phyloP scores from a whole-genome alignment of 176 grass and related monocot species.

The Juncus effusus region DNA sequence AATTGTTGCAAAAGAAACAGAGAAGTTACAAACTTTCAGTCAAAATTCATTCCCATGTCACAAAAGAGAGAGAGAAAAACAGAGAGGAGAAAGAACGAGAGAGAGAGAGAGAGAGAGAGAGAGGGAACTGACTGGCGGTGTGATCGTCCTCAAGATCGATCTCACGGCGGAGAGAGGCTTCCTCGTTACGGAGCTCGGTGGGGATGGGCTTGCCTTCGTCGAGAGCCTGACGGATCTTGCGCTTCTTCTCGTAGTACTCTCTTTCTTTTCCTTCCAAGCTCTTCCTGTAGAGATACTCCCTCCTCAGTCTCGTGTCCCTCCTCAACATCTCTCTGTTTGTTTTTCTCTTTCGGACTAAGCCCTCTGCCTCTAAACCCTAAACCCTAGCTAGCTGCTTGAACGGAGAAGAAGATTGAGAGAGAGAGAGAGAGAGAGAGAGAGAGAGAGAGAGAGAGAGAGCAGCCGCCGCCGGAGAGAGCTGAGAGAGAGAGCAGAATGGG shows the following conservation, averaged over 20 bases:
- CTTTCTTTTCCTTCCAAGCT: constrained; percentile 70
- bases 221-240: constrained; percentile 63
- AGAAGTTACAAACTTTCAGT: no score
- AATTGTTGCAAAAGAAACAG: neutral
- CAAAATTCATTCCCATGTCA: no score
- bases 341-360: neutral
- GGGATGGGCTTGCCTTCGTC: constrained; percentile 84
- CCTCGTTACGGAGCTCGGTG: constrained; percentile 80
- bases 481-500: neutral
- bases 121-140: constrained; percentile 35
- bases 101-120: neutral
- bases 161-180: constrained; percentile 53
- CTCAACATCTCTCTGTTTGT: constrained; percentile 30
- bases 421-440: neutral
- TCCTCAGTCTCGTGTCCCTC: constrained; percentile 38
- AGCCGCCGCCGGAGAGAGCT: no score
- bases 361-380: constrained; percentile 17
- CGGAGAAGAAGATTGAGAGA: neutral
- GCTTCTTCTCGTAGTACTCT: constrained; percentile 88
- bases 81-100: no score
- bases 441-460: no score
- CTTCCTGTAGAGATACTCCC: constrained; percentile 73
- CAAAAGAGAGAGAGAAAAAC: no score
- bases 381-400: constrained; percentile 2
- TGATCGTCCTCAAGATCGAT: constrained; percentile 81